Conservation (phyloP, 257 asterid genomes). For the Mitragyna speciosa region DNA sequence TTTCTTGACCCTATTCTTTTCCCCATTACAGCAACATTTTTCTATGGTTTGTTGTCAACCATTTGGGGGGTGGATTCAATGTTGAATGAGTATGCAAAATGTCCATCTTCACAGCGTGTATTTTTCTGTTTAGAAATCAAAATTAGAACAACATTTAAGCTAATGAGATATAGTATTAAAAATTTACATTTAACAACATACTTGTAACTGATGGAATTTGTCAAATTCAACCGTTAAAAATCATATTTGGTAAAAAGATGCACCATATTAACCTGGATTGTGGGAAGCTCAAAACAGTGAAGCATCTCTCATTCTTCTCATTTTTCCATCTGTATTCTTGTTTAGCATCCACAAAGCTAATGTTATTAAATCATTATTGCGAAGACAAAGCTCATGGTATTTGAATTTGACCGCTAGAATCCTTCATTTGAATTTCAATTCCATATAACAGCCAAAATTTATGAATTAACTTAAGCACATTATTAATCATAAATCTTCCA, state of each 20-base stretch:
- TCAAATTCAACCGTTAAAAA: background rate
- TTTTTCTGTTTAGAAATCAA: background rate
- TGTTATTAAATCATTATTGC: background rate
- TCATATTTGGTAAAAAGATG: background rate
- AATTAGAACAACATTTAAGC: background rate
- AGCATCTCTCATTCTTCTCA: background rate
- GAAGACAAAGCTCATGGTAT: background rate
- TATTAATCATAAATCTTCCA: background rate
- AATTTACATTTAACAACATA: too few species aligned
- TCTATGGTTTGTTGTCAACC: background rate
- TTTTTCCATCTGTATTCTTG: background rate
- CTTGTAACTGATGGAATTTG: background rate
- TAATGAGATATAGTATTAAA: too few species aligned
- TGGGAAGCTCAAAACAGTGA: background rate
- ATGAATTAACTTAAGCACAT: background rate
- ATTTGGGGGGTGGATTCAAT: too few species aligned
- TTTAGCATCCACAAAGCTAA: conserved; percentile 1
- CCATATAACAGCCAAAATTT: background rate
- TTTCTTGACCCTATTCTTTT: background rate
- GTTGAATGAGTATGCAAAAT: too few species aligned
- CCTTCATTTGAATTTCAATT: background rate
- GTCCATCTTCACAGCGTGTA: too few species aligned
- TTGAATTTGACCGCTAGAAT: conserved; percentile 7
- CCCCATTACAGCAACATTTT: background rate
- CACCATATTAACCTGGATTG: background rate